Evolutionary conservation across 2,329 filamentous ascomycete genomes (phyloP), one percentile per base, ranked within the genome.

Genomic region (Fusarium agapanthi): DNA sequence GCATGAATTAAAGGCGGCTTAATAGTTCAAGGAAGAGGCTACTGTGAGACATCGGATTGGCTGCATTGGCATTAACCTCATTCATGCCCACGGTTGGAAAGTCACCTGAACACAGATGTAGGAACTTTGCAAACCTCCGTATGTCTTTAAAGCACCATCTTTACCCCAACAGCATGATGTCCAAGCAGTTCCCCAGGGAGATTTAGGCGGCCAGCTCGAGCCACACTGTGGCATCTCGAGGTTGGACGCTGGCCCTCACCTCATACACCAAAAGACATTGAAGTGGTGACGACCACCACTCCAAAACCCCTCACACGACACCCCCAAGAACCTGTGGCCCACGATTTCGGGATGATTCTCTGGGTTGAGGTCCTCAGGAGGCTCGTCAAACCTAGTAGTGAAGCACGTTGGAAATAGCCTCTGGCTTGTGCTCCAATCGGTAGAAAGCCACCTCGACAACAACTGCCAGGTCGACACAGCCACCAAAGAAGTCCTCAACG

Each of bases 11-110:
- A 35, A 35, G n/a, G 28, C 15, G 30, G 22, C 30, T 57, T 28
- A 26, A 47, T 57, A 47, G 24, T 28, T 47, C 30, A 24, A 48
- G 30, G n/a, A 34, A 35, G 54, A 47, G 54, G 54, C 24, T n/a
- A 57, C 15, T 28, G 54, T 64, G 38, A 65, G 62, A 64, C 47
- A 64, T 65, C 30, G 34, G 28, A 47, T 20, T 65, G 35, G 28
- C 26, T 56, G 40, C n/a, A 40, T 64, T 63, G 37, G 47, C 40
- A 40, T 65, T 56, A 55, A 54, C 35, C 47, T 40, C 58, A 41
- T 63, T 64, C 24, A 65, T 35, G 40, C 32, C 7, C 7, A 0
- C 54, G 13, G 22, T 35, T 28, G 20, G 54, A 14, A 14, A n/a
- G 24, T 57, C 54, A 57, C 41, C 40, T 57, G 32, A 28, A 15